Evolutionary conservation across 257 asterid genomes (phyloP), one percentile per base, ranked within the genome.

Genomic region (Linaria vulgaris): DNA sequence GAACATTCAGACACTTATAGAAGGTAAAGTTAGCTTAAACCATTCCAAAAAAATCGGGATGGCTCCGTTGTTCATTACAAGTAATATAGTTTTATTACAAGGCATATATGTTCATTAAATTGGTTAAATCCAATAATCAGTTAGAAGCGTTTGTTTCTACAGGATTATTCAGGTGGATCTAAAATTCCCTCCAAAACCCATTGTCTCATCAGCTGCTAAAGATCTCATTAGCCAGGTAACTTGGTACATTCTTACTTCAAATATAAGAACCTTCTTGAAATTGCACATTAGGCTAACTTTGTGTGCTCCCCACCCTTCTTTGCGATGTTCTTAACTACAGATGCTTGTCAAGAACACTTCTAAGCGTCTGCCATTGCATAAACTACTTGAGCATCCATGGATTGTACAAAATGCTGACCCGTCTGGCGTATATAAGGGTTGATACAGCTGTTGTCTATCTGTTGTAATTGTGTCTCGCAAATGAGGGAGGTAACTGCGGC

Each of bases 161-260:
- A 92, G 99, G 94, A 92, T 92, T 64, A 72, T 89, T 47, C 99
- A 89, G 69, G 99, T 92, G 60, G 99, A 90, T 75, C 76, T 92
- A 11, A 92, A 92, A 58, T 92, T 92, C 74, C 99, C 99, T 49
- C 74, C 88, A 24, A 85, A 81, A 62, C 99, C 99, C 5, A 68
- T 87, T 27, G 87, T 90, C 52, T 90, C 99, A 57, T 78, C 97
- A 38, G 61, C 84, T 37, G 99, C 99, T 20, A 92, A 92, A 72
- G 99, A 92, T 78, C 91, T 90, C 59, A 85, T 92, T 65, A 79
- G 85, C 74, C 96, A 82, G 95, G 98, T 92, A 63, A 48, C 53
- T 11, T 47, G 7, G 30, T 17, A n/a, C n/a, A 46, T 34, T 12
- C 22, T 10, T 6, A 12, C 12, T 24, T 38, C 16, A 25, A 39